Conservation (phyloP, 805 yeast genomes). For the Candida endomychidarum region DNA sequence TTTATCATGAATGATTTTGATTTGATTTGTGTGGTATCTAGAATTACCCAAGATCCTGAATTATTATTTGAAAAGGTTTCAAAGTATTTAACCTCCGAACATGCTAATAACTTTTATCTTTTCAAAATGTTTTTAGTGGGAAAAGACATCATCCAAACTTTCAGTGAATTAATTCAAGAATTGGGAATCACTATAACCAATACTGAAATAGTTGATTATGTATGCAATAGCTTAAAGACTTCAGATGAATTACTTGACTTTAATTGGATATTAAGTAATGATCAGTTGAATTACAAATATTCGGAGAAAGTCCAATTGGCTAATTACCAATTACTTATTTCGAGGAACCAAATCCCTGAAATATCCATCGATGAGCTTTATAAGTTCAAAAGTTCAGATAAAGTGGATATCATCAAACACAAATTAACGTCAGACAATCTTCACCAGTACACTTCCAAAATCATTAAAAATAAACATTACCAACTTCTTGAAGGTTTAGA, state of each 20-base stretch:
- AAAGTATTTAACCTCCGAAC: conserved; percentile 8
- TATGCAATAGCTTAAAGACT: conserved; percentile 10
- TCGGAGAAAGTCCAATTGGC: conserved; percentile 7
- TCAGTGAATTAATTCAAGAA: conserved; percentile 5
- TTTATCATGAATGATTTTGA: conserved; percentile 17
- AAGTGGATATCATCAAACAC: conserved; percentile 7
- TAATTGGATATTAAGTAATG: conserved; percentile 13
- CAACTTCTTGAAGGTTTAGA: conserved; percentile 10
- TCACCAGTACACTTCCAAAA: conserved; percentile 1
- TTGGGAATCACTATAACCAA: conserved; percentile 3
- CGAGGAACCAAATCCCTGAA: conserved; percentile 1
- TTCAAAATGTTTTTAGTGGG: conserved; percentile 7
- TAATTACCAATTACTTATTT: conserved; percentile 10
- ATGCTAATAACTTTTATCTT: conserved; percentile 7
- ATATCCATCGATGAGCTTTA: conserved; percentile 11
- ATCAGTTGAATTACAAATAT: conserved; percentile 13
- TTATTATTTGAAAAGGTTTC: conserved; percentile 9
- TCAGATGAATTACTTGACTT: background rate
- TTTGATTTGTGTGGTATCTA: conserved; percentile 11
- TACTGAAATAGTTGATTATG: conserved; percentile 5
- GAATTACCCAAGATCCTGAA: background rate
- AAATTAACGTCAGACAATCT: conserved; percentile 10
- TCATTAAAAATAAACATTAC: conserved; percentile 4
- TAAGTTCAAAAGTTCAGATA: conserved; percentile 1
- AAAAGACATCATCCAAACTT: background rate